A percentile compares a stretch with the other conserved stretches of the same genome.
phyloP scores from a whole-genome alignment of 192 early-diverging fungal genomes.

The Coemansia aciculifera region DNA sequence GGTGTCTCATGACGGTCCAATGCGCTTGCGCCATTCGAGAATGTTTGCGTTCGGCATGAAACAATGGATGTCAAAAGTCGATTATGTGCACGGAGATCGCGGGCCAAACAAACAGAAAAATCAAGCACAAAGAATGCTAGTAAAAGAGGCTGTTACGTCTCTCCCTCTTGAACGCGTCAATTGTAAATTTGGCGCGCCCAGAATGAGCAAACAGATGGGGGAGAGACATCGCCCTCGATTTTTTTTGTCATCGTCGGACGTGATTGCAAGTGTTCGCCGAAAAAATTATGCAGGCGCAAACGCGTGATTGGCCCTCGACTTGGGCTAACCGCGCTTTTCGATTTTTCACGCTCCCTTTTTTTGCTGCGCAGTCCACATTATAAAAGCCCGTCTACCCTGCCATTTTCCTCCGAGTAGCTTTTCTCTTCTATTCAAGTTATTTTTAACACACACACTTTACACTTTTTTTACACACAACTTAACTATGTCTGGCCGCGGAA shows the following conservation, averaged over 20 bases:
- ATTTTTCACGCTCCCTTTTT: not conserved
- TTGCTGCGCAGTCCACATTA: not conserved
- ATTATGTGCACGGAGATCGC: slow-evolving; percentile 6
- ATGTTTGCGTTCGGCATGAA: not conserved
- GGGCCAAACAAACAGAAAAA: slow-evolving; percentile 12
- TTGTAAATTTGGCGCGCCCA: not conserved
- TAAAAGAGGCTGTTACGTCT: not conserved
- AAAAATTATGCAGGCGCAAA: not conserved
- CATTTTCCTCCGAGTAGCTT: not conserved
- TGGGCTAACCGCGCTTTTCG: not conserved
- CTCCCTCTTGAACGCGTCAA: not conserved
- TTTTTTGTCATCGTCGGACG: not conserved
- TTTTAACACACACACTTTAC: not conserved
- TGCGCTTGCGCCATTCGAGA: not conserved
- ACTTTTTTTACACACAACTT: slow-evolving; percentile 20
- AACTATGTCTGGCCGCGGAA: slow-evolving; percentile 96
- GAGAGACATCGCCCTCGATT: slow-evolving; percentile 5
- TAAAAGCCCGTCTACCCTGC: not conserved
- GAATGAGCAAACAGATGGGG: not conserved
- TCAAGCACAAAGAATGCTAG: slow-evolving; percentile 15
- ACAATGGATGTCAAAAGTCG: slow-evolving; percentile 1
- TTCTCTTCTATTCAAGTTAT: not conserved
- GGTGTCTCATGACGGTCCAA: not conserved
- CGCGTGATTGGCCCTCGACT: not conserved
- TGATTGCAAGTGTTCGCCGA: not conserved